Evolutionary conservation across 2,329 filamentous ascomycete species (phyloP).

Genomic region (Ophiostoma sp.): DNA sequence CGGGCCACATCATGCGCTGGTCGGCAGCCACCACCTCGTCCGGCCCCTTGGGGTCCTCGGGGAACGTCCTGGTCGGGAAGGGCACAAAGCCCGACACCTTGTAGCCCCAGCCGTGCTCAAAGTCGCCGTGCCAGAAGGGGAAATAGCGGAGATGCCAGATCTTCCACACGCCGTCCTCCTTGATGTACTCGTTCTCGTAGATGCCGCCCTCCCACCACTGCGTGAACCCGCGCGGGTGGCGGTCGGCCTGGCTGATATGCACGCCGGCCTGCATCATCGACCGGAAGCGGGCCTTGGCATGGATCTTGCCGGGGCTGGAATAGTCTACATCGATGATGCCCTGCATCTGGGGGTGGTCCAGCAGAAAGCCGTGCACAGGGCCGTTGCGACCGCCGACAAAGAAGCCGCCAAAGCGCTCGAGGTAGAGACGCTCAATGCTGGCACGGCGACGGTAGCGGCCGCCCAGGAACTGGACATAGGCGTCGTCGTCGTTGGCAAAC

Average conservation of each 20-base stretch:
- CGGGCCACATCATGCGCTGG: constrained; percentile 52
- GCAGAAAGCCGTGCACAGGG: constrained; percentile 50
- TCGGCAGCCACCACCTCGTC: constrained; percentile 45
- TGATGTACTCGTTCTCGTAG: constrained; percentile 57
- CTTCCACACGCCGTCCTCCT: constrained; percentile 51
- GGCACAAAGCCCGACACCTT: constrained; percentile 51
- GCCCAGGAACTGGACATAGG: constrained; percentile 53
- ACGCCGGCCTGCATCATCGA: constrained; percentile 52
- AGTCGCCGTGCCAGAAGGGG: constrained; percentile 53
- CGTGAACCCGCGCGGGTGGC: constrained; percentile 47
- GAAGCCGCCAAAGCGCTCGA: constrained; percentile 45
- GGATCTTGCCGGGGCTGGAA: constrained; percentile 31
- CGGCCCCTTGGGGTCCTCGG: constrained; percentile 47
- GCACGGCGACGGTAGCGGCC: constrained; percentile 49
- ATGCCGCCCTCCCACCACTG: constrained; percentile 57
- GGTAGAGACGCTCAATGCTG: constrained; percentile 48
- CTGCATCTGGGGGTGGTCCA: constrained; percentile 55
- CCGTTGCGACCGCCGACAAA: constrained; percentile 53
- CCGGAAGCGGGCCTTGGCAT: constrained; percentile 48
- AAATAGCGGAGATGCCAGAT: constrained; percentile 51
- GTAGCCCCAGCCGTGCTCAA: constrained; percentile 49
- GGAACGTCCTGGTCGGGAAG: constrained; percentile 44
- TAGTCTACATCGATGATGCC: constrained; percentile 49
- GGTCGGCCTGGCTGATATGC: constrained; percentile 46
- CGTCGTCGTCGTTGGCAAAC: constrained; percentile 48